Conservation (phyloP, 371 early-diverging fungal species). For the Circinella umbellata region DNA sequence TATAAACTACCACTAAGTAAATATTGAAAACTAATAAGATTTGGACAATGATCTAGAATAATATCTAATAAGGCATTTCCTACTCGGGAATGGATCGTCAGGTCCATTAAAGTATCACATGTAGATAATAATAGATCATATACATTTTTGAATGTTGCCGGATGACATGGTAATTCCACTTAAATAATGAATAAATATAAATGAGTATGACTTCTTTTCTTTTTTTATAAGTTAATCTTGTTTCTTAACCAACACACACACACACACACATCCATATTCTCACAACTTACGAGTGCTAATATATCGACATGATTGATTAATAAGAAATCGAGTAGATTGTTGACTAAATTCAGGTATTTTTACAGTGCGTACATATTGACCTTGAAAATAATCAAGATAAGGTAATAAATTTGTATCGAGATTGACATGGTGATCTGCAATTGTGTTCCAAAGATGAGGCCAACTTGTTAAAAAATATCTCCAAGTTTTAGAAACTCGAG, state of each 20-base stretch:
- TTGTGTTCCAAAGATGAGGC: conserved; percentile 12
- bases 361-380: neutral
- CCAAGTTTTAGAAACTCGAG: conserved; percentile 11
- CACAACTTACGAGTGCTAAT: conserved; percentile 7
- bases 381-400: conserved; percentile 1
- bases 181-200: neutral
- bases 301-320: conserved; percentile 2
- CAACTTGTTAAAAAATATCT: conserved; percentile 3
- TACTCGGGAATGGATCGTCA: conserved; percentile 5
- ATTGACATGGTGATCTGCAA: conserved; percentile 8
- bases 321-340: neutral
- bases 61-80: neutral
- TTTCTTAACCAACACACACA: too few species aligned
- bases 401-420: conserved; percentile 6
- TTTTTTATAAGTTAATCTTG: neutral
- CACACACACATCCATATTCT: too few species aligned
- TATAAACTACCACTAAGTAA: neutral
- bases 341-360: conserved; percentile 2
- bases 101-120: neutral
- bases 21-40: conserved; percentile 3
- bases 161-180: conserved; percentile 11
- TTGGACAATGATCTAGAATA: conserved; percentile 1
- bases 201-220: neutral
- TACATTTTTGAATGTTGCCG: neutral
- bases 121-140: neutral